Evolutionary conservation across 2,329 filamentous ascomycete species (phyloP).

Genomic region (Dendrostoma leiphaemia): DNA sequence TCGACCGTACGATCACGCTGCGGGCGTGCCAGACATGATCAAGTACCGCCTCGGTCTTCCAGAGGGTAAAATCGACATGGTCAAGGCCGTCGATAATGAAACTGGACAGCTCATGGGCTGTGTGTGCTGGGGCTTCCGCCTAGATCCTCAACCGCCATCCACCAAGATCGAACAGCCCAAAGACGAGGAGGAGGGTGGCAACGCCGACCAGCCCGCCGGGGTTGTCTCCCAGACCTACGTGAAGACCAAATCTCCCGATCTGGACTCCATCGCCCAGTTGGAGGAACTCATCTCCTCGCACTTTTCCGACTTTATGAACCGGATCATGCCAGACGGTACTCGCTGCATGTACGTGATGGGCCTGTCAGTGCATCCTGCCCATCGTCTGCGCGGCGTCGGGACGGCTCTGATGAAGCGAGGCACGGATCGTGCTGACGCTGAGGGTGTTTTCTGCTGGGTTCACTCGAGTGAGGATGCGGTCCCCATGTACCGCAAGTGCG

Average conservation of each 20-base stretch:
- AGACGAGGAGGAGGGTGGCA: neutral
- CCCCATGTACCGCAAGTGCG: conserved; percentile 29
- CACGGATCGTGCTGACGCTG: conserved; percentile 27
- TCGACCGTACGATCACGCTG: conserved; percentile 28
- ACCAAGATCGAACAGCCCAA: neutral
- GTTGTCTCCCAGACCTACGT: neutral
- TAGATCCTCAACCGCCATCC: conserved; percentile 22
- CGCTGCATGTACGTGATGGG: conserved; percentile 35
- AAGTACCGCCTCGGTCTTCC: conserved; percentile 22
- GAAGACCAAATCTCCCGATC: neutral
- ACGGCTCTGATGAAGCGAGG: conserved; percentile 32
- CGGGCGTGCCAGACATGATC: conserved; percentile 22
- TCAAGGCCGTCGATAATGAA: conserved; percentile 32
- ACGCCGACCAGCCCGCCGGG: no score
- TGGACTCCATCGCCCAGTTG: conserved; percentile 28
- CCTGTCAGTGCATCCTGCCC: conserved; percentile 30
- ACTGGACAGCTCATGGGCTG: conserved; percentile 31
- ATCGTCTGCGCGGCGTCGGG: conserved; percentile 33
- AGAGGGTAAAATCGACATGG: conserved; percentile 23
- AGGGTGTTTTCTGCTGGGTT: conserved; percentile 32
- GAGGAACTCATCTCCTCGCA: conserved; percentile 29
- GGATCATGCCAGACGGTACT: conserved; percentile 25
- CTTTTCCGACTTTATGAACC: conserved; percentile 26
- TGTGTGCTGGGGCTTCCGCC: conserved; percentile 31
- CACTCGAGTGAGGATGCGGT: conserved; percentile 32